Conservation (phyloP, 345 rosid genomes). For the Eucalyptus viminalis region DNA sequence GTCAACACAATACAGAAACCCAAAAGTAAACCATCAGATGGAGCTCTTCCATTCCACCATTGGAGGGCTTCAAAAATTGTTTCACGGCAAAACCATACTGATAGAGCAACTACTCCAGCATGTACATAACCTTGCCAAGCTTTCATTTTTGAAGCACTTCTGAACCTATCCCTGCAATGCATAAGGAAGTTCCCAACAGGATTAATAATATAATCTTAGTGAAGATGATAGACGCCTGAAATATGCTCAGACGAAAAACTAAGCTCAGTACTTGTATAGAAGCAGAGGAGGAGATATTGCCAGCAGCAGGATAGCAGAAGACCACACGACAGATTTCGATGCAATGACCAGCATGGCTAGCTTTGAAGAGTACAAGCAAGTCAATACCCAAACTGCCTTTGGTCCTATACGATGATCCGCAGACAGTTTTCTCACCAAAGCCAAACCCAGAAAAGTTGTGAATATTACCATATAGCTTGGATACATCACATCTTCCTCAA, state of each 20-base stretch:
- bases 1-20: constrained; percentile 76
- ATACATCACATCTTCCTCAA: constrained; percentile 97
- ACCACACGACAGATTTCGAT: constrained; percentile 83
- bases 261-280: constrained; percentile 61
- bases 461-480: constrained; percentile 96
- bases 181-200: background rate
- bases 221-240: background rate
- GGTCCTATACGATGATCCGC: constrained; percentile 67
- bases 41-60: constrained; percentile 93
- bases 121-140: constrained; percentile 96
- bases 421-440: constrained; percentile 67
- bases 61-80: constrained; percentile 93
- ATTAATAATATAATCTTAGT: background rate
- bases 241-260: background rate
- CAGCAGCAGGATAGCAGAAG: constrained; percentile 69
- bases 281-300: constrained; percentile 89
- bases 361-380: constrained; percentile 89
- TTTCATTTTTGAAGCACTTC: constrained; percentile 85
- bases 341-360: constrained; percentile 80
- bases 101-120: constrained; percentile 65
- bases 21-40: constrained; percentile 90
- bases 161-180: constrained; percentile 67
- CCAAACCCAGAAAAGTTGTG: constrained; percentile 78
- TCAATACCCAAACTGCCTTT: constrained; percentile 87
- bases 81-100: constrained; percentile 96